Conservation (phyloP, 441 rosid genomes). For the Sinapis alba region DNA sequence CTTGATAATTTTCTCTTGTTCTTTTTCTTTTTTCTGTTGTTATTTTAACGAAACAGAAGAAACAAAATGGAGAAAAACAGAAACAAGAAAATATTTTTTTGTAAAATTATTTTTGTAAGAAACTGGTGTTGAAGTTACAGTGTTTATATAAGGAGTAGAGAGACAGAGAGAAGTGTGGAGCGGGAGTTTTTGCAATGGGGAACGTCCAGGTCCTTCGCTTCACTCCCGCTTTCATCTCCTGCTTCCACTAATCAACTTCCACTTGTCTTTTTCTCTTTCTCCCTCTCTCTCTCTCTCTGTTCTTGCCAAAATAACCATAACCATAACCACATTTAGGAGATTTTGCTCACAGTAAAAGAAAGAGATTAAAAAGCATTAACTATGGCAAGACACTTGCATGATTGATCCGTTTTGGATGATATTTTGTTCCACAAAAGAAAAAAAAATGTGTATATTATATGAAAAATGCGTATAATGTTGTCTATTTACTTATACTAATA, state of each 20-base stretch:
- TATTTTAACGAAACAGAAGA: conserved; percentile 39
- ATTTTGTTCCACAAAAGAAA: background rate
- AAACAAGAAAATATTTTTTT: conserved; percentile 10
- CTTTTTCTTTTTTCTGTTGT: conserved; percentile 36
- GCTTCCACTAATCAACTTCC: conserved; percentile 29
- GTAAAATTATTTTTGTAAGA: conserved; percentile 15
- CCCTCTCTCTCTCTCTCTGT: background rate
- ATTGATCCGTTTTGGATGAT: background rate
- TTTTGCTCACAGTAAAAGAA: background rate
- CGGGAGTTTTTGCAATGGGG: background rate
- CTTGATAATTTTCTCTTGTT: conserved; percentile 33
- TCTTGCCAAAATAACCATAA: background rate
- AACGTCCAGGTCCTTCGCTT: conserved; percentile 38
- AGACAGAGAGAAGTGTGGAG: background rate
- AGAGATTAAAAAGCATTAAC: background rate
- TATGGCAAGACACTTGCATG: background rate
- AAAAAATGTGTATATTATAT: background rate
- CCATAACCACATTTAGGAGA: background rate
- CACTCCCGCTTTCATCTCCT: conserved; percentile 32
- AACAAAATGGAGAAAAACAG: conserved; percentile 28
- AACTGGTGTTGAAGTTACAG: background rate
- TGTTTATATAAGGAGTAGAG: conserved; percentile 13
- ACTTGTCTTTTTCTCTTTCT: conserved; percentile 1
- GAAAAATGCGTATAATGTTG: background rate
- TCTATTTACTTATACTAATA: background rate